A percentile compares a stretch with the other conserved stretches of the same genome.
These are phyloP conservation scores for Knoxia roxburghii DNA, from an alignment of 257 asterid genomes.

Conservation along the genomic window DNA sequence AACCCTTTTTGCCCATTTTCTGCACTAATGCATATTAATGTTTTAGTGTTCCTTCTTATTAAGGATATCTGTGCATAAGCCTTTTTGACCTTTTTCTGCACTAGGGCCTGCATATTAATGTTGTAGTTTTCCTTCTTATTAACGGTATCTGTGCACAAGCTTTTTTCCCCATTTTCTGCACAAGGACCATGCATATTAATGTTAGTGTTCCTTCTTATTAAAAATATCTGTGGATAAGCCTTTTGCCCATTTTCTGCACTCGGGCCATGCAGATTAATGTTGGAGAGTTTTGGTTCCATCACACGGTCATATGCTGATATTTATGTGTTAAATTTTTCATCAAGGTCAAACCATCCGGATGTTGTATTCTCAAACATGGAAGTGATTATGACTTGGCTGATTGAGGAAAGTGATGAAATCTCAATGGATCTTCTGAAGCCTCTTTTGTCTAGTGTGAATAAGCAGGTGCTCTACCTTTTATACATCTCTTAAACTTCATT, in stretches of 20 bases:
- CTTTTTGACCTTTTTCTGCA: too few species aligned
- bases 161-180: too few species aligned
- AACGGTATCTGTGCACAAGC: too few species aligned
- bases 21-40: too few species aligned
- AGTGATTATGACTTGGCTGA: constrained; percentile 30
- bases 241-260: not conserved
- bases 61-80: too few species aligned
- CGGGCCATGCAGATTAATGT: not conserved
- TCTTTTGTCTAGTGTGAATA: constrained; percentile 31
- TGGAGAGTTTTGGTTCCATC: not conserved
- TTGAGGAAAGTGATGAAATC: constrained; percentile 33
- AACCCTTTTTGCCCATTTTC: too few species aligned
- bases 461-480: constrained; percentile 23
- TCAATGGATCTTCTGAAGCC: constrained; percentile 27
- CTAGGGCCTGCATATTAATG: too few species aligned
- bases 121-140: too few species aligned
- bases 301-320: not conserved
- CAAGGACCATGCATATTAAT: too few species aligned
- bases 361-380: constrained; percentile 33
- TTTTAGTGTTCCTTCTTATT: too few species aligned
- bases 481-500: not conserved
- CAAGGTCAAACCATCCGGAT: constrained; percentile 27
- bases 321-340: constrained; percentile 7
- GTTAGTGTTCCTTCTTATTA: not conserved
- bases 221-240: not conserved